These are phyloP conservation scores for Seiridium unicorne DNA, from an alignment of 2,329 filamentous ascomycete species.

Conservation along the genomic window DNA sequence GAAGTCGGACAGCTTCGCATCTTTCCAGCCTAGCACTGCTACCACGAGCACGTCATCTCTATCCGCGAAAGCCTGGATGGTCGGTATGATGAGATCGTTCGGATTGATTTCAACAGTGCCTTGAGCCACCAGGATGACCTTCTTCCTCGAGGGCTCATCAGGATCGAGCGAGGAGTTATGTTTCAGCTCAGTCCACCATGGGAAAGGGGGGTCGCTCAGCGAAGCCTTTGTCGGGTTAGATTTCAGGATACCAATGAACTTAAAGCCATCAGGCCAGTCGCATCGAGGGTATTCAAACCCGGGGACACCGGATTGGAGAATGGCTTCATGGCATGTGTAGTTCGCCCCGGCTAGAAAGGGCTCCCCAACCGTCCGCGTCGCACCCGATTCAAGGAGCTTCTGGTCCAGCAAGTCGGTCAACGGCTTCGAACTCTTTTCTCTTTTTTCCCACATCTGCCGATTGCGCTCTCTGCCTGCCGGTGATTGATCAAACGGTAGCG, in stretches of 20 bases:
- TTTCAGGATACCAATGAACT: conserved; percentile 33
- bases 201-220: conserved; percentile 18
- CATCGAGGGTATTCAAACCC: conserved; percentile 35
- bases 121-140: conserved; percentile 36
- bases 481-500: conserved; percentile 27
- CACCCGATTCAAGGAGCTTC: conserved; percentile 28
- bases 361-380: conserved; percentile 13
- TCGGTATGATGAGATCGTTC: conserved; percentile 35
- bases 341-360: conserved; percentile 31
- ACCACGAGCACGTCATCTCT: conserved; percentile 27
- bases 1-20: conserved; percentile 21
- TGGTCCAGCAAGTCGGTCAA: conserved; percentile 25
- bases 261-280: conserved; percentile 33
- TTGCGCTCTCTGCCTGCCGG: conserved; percentile 21
- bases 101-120: conserved; percentile 38
- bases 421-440: conserved; percentile 18
- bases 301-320: conserved; percentile 35
- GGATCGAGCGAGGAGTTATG: conserved; percentile 18
- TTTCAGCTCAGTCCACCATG: conserved; percentile 33
- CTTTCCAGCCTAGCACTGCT: conserved; percentile 34
- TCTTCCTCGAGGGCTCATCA: conserved; percentile 17
- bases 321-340: conserved; percentile 31
- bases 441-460: conserved; percentile 27
- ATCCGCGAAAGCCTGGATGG: conserved; percentile 27
- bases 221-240: conserved; percentile 9